Percentiles rank a stretch among this genome's conserved stretches.
These are phyloP conservation scores for Pseudoneurospora amorphoporcata DNA, from an alignment of 495 filamentous ascomycete species.

Conservation along the genomic window DNA sequence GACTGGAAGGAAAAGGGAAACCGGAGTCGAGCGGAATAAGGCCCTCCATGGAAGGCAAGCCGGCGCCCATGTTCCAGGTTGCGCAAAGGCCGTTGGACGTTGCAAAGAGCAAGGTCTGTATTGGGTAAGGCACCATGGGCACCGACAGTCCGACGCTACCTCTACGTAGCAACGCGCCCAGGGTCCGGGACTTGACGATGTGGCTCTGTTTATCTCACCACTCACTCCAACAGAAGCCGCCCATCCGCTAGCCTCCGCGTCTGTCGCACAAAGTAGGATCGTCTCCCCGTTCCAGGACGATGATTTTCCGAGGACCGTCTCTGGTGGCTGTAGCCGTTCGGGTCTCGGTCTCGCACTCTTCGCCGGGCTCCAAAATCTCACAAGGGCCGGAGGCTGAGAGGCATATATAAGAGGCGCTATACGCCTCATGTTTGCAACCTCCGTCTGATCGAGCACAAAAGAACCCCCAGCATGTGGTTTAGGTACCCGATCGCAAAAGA, in stretches of 20 bases:
- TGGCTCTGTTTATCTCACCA: background rate
- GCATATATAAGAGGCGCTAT: background rate
- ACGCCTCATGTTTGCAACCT: background rate
- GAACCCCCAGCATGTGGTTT: background rate
- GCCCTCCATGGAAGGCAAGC: background rate
- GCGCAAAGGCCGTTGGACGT: background rate
- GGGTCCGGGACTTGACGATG: background rate
- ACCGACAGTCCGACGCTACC: background rate
- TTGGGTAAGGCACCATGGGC: background rate
- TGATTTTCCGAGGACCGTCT: background rate
- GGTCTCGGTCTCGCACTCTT: background rate
- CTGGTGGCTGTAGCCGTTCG: background rate
- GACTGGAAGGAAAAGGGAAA: background rate
- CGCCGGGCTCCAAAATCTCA: background rate
- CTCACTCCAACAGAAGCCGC: background rate
- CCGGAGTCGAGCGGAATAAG: background rate
- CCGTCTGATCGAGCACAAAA: background rate
- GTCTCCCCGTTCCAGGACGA: background rate
- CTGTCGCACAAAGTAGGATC: slow-evolving; percentile 3
- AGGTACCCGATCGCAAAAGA: background rate
- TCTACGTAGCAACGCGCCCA: background rate
- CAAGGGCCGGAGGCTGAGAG: background rate
- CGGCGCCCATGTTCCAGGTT: background rate
- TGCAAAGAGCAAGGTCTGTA: background rate
- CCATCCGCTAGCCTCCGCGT: slow-evolving; percentile 8